Conservation (phyloP, 140 eudicot species). For the Senecio squalidus region DNA sequence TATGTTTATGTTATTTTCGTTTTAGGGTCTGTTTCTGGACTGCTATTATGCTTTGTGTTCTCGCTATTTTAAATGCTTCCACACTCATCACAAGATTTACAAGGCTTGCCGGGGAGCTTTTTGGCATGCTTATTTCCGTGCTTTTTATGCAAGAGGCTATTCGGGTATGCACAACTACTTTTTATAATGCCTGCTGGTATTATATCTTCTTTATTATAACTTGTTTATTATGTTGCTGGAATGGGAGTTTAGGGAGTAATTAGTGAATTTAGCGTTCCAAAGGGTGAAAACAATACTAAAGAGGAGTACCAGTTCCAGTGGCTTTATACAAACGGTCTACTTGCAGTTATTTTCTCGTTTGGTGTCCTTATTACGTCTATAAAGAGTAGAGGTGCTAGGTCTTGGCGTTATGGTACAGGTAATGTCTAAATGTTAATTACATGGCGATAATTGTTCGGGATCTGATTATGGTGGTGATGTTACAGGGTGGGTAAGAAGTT, state of each 20-base stretch:
- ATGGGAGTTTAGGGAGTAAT: constrained; percentile 57
- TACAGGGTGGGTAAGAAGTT: constrained; percentile 70
- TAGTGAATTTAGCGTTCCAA: constrained; percentile 66
- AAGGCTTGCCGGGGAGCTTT: constrained; percentile 93
- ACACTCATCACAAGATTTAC: constrained; percentile 75
- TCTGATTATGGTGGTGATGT: constrained; percentile 1
- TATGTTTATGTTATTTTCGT: neutral
- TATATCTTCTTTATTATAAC: constrained; percentile 1
- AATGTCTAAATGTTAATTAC: neutral
- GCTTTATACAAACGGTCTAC: constrained; percentile 76
- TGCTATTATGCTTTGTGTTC: constrained; percentile 60
- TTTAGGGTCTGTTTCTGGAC: constrained; percentile 98
- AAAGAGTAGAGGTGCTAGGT: constrained; percentile 75
- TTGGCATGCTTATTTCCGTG: constrained; percentile 91
- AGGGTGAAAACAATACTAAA: constrained; percentile 31
- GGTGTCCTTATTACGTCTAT: constrained; percentile 70
- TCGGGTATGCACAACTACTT: constrained; percentile 34
- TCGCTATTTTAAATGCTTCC: constrained; percentile 84
- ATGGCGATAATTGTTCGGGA: neutral
- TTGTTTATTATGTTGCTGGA: neutral
- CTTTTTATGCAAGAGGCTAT: constrained; percentile 93
- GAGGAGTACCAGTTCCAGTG: constrained; percentile 56
- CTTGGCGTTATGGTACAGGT: constrained; percentile 96
- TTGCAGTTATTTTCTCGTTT: constrained; percentile 67
- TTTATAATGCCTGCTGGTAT: neutral